Conservation (phyloP, 169 alveolate genomes). For the Plasmodium cynomolgi region DNA sequence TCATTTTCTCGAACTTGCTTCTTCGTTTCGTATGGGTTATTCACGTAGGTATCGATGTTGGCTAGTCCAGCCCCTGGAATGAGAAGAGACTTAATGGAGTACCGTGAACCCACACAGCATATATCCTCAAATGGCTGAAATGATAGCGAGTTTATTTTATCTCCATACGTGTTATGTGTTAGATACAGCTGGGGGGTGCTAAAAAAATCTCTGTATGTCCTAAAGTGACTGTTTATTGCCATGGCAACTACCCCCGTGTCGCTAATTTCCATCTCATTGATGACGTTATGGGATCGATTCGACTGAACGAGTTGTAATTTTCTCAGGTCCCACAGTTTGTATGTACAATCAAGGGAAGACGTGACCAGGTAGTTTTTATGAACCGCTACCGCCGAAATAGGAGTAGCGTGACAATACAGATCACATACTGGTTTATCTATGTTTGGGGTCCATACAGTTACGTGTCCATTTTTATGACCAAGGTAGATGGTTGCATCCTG, state of each 20-base stretch:
- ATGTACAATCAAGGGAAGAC: conserved; percentile 85
- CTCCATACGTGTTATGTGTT: conserved; percentile 64
- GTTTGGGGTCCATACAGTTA: conserved; percentile 97
- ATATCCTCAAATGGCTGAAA: conserved; percentile 96
- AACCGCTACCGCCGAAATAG: conserved; percentile 77
- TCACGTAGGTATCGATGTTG: conserved; percentile 91
- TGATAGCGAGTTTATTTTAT: conserved; percentile 82
- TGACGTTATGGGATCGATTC: conserved; percentile 40
- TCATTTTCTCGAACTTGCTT: conserved; percentile 91
- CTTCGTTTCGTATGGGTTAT: conserved; percentile 85
- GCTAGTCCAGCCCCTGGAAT: conserved; percentile 97
- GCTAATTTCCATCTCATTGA: conserved; percentile 54
- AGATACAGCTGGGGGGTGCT: conserved; percentile 37
- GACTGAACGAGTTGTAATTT: conserved; percentile 79
- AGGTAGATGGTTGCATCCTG: conserved; percentile 92
- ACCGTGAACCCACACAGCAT: conserved; percentile 92
- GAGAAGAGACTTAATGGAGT: conserved; percentile 90
- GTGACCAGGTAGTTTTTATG: conserved; percentile 80
- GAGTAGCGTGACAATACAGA: conserved; percentile 79
- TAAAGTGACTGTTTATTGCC: conserved; percentile 80
- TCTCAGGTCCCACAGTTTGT: conserved; percentile 96
- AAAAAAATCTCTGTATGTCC: conserved; percentile 62
- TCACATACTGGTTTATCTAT: conserved; percentile 81
- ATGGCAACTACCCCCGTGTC: conserved; percentile 75
- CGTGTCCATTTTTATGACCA: conserved; percentile 95